These are phyloP conservation scores for Dysphania ambrosioides DNA, from an alignment of 148 eudicot species.

Conservation along the genomic window DNA sequence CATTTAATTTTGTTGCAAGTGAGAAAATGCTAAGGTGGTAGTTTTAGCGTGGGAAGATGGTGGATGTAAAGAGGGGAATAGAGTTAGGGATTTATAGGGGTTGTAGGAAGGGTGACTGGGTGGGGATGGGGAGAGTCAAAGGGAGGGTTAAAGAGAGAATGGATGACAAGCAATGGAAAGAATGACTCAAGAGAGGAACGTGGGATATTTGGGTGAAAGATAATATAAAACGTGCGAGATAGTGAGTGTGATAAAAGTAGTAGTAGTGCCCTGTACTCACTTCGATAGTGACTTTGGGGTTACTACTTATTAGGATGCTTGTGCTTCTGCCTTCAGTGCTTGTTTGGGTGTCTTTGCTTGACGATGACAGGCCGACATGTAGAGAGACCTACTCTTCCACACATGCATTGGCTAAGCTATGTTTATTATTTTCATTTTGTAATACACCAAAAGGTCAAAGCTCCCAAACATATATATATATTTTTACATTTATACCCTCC, in stretches of 20 bases:
- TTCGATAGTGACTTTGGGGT: neutral
- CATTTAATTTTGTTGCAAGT: conserved; percentile 18
- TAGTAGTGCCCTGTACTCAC: neutral
- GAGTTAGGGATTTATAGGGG: conserved; percentile 21
- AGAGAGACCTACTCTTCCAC: neutral
- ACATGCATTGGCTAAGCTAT: neutral
- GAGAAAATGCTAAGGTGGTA: neutral
- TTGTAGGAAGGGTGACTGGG: neutral
- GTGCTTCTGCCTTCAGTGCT: neutral
- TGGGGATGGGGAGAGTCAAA: conserved; percentile 6
- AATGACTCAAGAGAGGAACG: conserved; percentile 10
- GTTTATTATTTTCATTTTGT: neutral
- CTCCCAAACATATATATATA: no score
- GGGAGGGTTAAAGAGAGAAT: neutral
- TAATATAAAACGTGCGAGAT: conserved; percentile 27
- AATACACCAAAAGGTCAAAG: no score
- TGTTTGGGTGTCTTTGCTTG: conserved; percentile 8
- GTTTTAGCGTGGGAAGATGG: neutral
- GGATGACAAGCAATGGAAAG: neutral
- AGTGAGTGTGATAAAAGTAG: conserved; percentile 7
- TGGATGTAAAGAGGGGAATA: neutral
- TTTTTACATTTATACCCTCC: no score
- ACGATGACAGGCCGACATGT: conserved; percentile 21
- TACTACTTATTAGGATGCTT: neutral
- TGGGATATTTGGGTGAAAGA: conserved; percentile 13